phyloP scores from a whole-genome alignment of 257 asterid species.

The Echites panduratus region DNA sequence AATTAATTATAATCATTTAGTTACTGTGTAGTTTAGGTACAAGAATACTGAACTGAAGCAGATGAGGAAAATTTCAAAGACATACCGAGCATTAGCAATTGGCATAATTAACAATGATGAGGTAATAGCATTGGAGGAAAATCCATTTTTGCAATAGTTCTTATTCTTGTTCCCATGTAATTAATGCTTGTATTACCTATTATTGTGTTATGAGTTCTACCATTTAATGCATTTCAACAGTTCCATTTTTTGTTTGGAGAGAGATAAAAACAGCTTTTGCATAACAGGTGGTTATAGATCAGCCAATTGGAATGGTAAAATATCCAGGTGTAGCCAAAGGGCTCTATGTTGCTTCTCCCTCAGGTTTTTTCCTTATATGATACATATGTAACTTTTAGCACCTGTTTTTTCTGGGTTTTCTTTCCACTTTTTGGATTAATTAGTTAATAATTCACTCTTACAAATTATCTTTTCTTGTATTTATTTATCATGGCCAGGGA shows the following conservation, averaged over 20 bases:
- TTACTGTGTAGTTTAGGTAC: slow-evolving; percentile 27
- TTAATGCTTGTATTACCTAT: background rate
- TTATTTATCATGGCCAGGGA: slow-evolving; percentile 46
- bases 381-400: background rate
- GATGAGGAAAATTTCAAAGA: slow-evolving; percentile 61
- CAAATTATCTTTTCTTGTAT: slow-evolving; percentile 1
- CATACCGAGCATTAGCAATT: slow-evolving; percentile 78
- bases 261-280: slow-evolving; percentile 13
- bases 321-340: slow-evolving; percentile 97
- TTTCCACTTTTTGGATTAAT: background rate
- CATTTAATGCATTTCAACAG: background rate
- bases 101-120: slow-evolving; percentile 63
- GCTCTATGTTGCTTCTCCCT: slow-evolving; percentile 83
- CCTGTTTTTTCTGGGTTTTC: background rate
- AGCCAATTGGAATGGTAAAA: slow-evolving; percentile 82
- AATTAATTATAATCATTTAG: background rate
- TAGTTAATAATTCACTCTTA: slow-evolving; percentile 14
- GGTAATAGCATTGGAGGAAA: slow-evolving; percentile 32
- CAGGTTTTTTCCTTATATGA: slow-evolving; percentile 49
- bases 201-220: background rate
- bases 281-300: slow-evolving; percentile 60
- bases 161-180: background rate
- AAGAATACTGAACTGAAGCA: slow-evolving; percentile 32
- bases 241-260: background rate
- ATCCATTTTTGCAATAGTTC: background rate